phyloP scores from a whole-genome alignment of 2,329 filamentous ascomycete genomes.

The Fusarium equiseti region DNA sequence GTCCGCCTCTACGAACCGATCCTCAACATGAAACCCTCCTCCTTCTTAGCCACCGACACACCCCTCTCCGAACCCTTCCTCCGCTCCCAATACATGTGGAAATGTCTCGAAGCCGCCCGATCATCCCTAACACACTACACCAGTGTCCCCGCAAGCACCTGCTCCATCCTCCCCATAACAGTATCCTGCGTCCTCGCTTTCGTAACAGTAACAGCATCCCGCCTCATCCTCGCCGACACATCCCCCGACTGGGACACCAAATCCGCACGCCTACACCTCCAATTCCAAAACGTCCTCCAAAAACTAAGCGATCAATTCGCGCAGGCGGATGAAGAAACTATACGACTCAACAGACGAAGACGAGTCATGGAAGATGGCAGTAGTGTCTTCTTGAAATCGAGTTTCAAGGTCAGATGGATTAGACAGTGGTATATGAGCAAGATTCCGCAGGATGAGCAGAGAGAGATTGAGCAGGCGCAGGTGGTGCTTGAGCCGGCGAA shows the following conservation, averaged over 20 bases:
- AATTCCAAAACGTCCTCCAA: constrained; percentile 48
- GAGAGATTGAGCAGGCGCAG: constrained; percentile 12
- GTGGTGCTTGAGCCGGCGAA: constrained; percentile 9
- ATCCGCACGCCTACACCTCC: constrained; percentile 51
- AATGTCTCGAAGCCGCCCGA: constrained; percentile 49
- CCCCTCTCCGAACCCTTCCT: constrained; percentile 40
- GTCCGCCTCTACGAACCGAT: constrained; percentile 56
- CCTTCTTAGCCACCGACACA: constrained; percentile 26
- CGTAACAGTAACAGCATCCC: constrained; percentile 51
- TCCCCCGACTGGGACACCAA: constrained; percentile 53
- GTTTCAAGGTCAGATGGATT: constrained; percentile 56
- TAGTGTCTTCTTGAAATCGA: constrained; percentile 49
- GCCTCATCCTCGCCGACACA: constrained; percentile 53
- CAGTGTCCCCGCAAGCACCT: constrained; percentile 45
- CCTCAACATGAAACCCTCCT: constrained; percentile 47
- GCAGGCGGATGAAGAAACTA: constrained; percentile 48
- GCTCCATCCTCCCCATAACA: constrained; percentile 49
- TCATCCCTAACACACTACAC: constrained; percentile 47
- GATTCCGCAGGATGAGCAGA: constrained; percentile 34
- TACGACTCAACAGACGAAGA: constrained; percentile 39
- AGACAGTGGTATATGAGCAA: constrained; percentile 54
- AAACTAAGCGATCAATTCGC: constrained; percentile 50
- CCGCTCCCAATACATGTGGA: constrained; percentile 54
- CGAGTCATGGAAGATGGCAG: constrained; percentile 50
- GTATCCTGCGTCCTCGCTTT: constrained; percentile 51